Conservation (phyloP, 2,329 filamentous ascomycete genomes). For the Stagonosporopsis tanaceti region DNA sequence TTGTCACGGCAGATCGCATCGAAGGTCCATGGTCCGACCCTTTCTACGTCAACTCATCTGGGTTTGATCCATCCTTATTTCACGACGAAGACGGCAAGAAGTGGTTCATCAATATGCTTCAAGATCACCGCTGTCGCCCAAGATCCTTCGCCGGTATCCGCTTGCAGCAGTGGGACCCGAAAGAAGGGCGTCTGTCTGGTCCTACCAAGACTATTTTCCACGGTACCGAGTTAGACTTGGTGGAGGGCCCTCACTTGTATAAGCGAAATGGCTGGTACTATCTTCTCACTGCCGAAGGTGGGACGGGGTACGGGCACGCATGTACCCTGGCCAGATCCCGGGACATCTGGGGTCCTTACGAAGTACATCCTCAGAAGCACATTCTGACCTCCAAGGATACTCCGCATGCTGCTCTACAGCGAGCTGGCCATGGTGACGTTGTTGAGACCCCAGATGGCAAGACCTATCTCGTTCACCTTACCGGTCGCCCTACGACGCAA, state of each 20-base stretch:
- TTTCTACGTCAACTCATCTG: conserved; percentile 66
- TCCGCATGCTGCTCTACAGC: conserved; percentile 41
- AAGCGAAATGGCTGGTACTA: conserved; percentile 49
- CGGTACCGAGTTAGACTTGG: conserved; percentile 61
- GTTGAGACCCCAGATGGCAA: conserved; percentile 46
- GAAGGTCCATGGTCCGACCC: conserved; percentile 70
- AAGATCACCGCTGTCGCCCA: conserved; percentile 45
- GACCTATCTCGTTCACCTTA: conserved; percentile 46
- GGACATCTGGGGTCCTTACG: conserved; percentile 54
- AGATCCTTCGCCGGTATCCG: conserved; percentile 63
- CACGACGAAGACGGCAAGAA: conserved; percentile 49
- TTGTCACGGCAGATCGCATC: conserved; percentile 60
- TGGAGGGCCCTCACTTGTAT: conserved; percentile 49
- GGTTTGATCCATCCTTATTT: conserved; percentile 64
- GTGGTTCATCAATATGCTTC: conserved; percentile 50
- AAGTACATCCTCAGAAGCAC: conserved; percentile 51
- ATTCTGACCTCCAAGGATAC: conserved; percentile 53
- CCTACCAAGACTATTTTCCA: conserved; percentile 61
- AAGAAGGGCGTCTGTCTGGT: conserved; percentile 60
- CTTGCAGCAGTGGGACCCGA: conserved; percentile 65
- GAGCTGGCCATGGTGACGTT: conserved; percentile 49
- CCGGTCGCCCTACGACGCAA: conserved; percentile 46
- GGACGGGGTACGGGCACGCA: conserved; percentile 52
- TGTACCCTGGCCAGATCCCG: conserved; percentile 51
- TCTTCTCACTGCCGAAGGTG: conserved; percentile 49